Base-by-base conservation (phyloP, 2,329 filamentous ascomycete species). In the Colletotrichum tofieldiae region DNA sequence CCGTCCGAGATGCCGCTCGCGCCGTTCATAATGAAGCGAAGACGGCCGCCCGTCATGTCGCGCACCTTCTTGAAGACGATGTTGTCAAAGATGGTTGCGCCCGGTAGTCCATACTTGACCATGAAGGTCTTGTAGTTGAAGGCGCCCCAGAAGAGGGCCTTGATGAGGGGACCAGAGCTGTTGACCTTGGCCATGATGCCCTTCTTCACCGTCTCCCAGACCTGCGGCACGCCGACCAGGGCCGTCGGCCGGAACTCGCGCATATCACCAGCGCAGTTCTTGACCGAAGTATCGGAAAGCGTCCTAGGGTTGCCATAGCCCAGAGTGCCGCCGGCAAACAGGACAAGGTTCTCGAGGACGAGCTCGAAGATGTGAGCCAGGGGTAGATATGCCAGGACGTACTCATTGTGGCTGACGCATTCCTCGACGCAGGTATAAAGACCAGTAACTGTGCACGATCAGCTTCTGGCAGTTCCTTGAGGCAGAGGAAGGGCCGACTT, bases 181-280 rank as follows among this genome's bases (percentile, higher is more conserved):
- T 93, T 92, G 72, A 98, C 92, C 82, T 95, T 94, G 77, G 86
- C 84, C 75, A 96, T 86, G 78, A 99, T 93, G 66, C 96, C 96
- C 87, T 99, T 99, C 87, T 95, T 96, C 78, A 99, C 93, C 1
- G 94, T 95, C 84, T 99, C 96, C 95, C 96, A 99, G 41, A 99
- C 93, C 71, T 97, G 95, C 1, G 96, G 96, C 3, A 99, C 96
- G 81, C 96, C 96, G 49, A 98, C 93, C 80, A 99, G 89, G 79
- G 98, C 89, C 2, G 95, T 97, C 1, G 96, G 96, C 77, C 89
- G 90, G 80, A 98, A 93, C 79, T 98, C 95, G 73, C 93, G 93
- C 84, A 99, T 98, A 78, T 99, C 96, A 77, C 96, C 96, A 76
- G 92, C 91, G 85, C 94, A 98, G 83, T 98, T 96, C 76, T 92